Percentiles rank a stretch among this genome's conserved stretches.
Conservation (phyloP, 1,139 yeast genomes). For the Wickerhamomyces sp. region DNA sequence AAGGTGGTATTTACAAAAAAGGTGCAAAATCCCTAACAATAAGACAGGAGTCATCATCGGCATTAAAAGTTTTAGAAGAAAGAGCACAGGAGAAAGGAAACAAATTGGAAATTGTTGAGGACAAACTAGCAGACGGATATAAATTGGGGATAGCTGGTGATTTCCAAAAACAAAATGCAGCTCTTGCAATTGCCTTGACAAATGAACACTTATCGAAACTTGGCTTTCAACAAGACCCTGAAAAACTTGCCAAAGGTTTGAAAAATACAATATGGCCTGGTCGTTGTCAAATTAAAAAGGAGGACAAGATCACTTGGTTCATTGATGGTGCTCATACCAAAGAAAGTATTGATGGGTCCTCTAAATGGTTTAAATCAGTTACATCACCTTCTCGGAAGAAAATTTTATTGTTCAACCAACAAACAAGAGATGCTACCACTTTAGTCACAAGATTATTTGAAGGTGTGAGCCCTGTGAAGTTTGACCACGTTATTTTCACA, state of each 20-base stretch:
- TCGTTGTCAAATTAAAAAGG: conserved; percentile 70
- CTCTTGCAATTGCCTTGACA: conserved; percentile 77
- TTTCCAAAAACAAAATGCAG: conserved; percentile 82
- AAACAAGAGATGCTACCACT: conserved; percentile 77
- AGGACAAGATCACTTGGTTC: conserved; percentile 60
- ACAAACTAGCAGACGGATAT: conserved; percentile 25
- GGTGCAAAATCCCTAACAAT: conserved; percentile 66
- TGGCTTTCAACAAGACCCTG: conserved; percentile 29
- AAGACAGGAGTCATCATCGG: conserved; percentile 48
- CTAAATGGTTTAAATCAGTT: conserved; percentile 63
- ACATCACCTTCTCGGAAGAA: conserved; percentile 10
- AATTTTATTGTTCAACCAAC: conserved; percentile 84
- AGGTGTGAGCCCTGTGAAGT: conserved; percentile 36
- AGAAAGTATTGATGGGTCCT: conserved; percentile 78
- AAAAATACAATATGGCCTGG: conserved; percentile 85
- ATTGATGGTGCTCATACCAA: conserved; percentile 95
- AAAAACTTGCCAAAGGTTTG: conserved; percentile 58
- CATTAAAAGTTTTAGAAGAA: conserved; percentile 45
- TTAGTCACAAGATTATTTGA: conserved; percentile 51
- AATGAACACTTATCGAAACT: conserved; percentile 52
- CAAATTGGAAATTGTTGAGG: conserved; percentile 46
- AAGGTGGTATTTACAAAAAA: conserved; percentile 84
- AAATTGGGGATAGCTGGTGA: conserved; percentile 81
- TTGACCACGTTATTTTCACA: conserved; percentile 78
- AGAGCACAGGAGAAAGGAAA: conserved; percentile 67